A percentile compares a stretch with the other conserved stretches of the same genome.
phyloP scores from a whole-genome alignment of 2,329 filamentous ascomycete genomes.

The Pestalotiopsis sp. region DNA sequence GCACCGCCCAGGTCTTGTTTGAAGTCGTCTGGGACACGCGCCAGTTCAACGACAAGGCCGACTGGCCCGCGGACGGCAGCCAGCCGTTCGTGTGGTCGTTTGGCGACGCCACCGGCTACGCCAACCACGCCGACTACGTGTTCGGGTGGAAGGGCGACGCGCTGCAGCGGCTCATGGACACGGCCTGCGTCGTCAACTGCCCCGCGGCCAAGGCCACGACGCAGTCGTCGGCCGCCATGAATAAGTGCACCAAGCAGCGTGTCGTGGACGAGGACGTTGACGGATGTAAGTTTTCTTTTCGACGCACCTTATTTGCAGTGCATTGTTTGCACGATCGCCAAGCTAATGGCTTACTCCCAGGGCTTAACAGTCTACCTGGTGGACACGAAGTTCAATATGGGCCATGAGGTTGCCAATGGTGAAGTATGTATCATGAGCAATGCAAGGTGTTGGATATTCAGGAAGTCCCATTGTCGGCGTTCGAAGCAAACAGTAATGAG shows the following conservation, averaged over 20 bases:
- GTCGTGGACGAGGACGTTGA: conserved; percentile 5
- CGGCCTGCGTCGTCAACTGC: conserved; percentile 36
- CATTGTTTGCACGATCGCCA: neutral
- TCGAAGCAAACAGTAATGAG: neutral
- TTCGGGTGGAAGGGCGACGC: conserved; percentile 40
- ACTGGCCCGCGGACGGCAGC: conserved; percentile 33
- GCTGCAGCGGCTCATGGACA: conserved; percentile 36
- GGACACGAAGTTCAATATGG: conserved; percentile 4
- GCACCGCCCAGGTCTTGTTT: conserved; percentile 61
- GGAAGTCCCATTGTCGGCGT: neutral
- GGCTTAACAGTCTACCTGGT: neutral
- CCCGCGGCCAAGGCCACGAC: conserved; percentile 30
- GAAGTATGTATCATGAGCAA: neutral
- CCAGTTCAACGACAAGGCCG: conserved; percentile 27
- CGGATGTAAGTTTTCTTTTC: neutral
- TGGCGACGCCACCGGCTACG: conserved; percentile 37
- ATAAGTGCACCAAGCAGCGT: conserved; percentile 27
- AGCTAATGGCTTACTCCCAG: neutral
- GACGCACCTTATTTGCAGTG: neutral
- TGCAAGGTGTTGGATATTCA: neutral
- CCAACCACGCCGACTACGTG: conserved; percentile 40
- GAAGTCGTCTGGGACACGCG: conserved; percentile 57
- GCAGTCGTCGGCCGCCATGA: conserved; percentile 30
- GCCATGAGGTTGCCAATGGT: neutral
- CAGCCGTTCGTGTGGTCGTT: conserved; percentile 34